Evolutionary conservation across 2,329 filamentous ascomycete genomes (phyloP), one percentile per base, ranked within the genome.

Genomic region (Mycosphaerella arachidis): DNA sequence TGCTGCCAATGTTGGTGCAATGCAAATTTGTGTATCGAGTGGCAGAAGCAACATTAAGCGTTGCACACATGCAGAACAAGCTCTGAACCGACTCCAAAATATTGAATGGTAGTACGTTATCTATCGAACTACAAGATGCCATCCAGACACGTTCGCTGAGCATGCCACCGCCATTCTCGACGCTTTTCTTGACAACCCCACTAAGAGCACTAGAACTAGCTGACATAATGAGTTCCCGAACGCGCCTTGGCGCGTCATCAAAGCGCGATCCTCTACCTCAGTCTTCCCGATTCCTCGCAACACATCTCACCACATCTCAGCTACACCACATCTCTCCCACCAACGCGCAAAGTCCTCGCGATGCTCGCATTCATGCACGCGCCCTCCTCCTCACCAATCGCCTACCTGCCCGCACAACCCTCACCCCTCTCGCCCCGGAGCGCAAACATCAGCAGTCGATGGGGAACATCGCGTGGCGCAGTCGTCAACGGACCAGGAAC

Each of bases 361-460:
- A 64, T 64, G 63, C 61, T 65, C 33, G 58, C 58, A 48, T 60
- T 64, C 48, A 30, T 52, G 50, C 50, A 52, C 8, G 7, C 50
- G 40, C 64, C 60, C 27, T 63, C 59, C 1, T 65, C 64, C n/a
- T 60, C 63, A 24, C 61, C 61, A 9, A 46, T 59, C 66, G 59
- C 57, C 13, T 70, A 67, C 66, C 61, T 66, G n/a, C 71, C 71
- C 18, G 51, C 63, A n/a, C 61, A 67, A 35, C 72, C 77, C 3
- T 80, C 77, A 54, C 78, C 78, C 63, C 74, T 80, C 16, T 77
- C 77, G 18, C 76, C 77, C 58, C 76, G 76, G 57, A 75, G 75
- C 62, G 68, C 71, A 55, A 78, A 79, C 62, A 69, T 70, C 59
- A 57, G 69, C 68, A 67, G 66, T 63, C 59, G 56, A 43, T 58